Conservation (phyloP, 805 yeast species). For the Saccharomycopsis sp. region DNA sequence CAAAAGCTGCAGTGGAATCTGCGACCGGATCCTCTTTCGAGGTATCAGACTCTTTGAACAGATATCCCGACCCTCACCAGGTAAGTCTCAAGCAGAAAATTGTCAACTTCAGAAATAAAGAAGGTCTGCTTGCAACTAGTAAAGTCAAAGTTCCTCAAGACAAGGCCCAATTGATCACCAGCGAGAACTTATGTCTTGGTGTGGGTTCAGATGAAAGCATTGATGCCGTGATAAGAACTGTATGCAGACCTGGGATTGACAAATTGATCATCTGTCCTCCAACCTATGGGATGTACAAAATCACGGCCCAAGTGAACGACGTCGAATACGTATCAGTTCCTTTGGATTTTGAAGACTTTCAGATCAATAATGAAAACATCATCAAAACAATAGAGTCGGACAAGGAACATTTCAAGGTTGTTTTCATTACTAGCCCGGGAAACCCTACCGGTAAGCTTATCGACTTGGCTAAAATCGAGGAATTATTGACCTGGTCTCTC, state of each 20-base stretch:
- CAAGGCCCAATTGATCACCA: slow-evolving; percentile 32
- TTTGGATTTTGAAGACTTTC: slow-evolving; percentile 58
- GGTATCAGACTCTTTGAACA: slow-evolving; percentile 52
- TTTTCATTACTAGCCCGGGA: slow-evolving; percentile 91
- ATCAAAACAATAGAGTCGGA: slow-evolving; percentile 48
- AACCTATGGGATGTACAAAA: slow-evolving; percentile 94
- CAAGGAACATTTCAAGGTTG: slow-evolving; percentile 51
- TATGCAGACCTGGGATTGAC: slow-evolving; percentile 76
- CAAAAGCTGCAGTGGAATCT: slow-evolving; percentile 28
- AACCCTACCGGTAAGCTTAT: slow-evolving; percentile 83
- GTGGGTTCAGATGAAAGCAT: slow-evolving; percentile 97
- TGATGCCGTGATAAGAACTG: slow-evolving; percentile 79
- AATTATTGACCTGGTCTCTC: slow-evolving; percentile 34
- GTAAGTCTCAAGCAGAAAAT: slow-evolving; percentile 63
- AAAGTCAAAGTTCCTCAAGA: slow-evolving; percentile 24
- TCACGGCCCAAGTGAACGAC: slow-evolving; percentile 87
- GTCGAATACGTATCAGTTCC: slow-evolving; percentile 73
- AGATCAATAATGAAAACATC: slow-evolving; percentile 52
- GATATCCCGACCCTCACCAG: slow-evolving; percentile 98
- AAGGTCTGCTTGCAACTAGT: slow-evolving; percentile 24
- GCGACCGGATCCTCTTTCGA: slow-evolving; percentile 32
- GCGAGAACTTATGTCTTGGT: slow-evolving; percentile 80
- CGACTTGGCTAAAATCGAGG: slow-evolving; percentile 40
- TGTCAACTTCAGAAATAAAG: slow-evolving; percentile 61
- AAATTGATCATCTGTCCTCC: slow-evolving; percentile 87